Evolutionary conservation across 192 early-diverging fungal genomes (phyloP).

Genomic region (Entophlyctis luteolus): DNA sequence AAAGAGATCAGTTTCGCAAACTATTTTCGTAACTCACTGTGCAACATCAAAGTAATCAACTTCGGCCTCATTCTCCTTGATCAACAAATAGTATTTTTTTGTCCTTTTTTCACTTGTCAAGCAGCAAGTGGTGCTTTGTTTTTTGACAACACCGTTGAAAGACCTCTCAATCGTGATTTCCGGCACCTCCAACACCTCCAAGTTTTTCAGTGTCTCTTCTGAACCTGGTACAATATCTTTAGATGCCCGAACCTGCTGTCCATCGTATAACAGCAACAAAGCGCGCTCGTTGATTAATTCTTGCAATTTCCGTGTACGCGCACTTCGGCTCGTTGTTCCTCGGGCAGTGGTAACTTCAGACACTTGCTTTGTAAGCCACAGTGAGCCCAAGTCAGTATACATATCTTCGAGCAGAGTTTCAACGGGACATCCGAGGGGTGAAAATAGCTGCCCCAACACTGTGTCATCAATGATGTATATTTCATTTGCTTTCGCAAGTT

Average conservation of each 20-base stretch:
- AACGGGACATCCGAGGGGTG: constrained; percentile 65
- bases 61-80: constrained; percentile 44
- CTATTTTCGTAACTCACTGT: constrained; percentile 22
- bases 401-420: constrained; percentile 66
- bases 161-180: constrained; percentile 61
- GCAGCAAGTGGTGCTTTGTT: constrained; percentile 64
- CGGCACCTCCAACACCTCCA: constrained; percentile 65
- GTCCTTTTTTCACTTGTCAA: constrained; percentile 30
- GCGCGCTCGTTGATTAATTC: constrained; percentile 69
- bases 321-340: constrained; percentile 47
- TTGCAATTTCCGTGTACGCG: constrained; percentile 50
- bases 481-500: constrained; percentile 62
- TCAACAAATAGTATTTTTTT: constrained; percentile 35
- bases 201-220: constrained; percentile 51
- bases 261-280: constrained; percentile 70
- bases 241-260: constrained; percentile 37
- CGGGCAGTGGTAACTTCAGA: constrained; percentile 46
- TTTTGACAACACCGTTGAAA: constrained; percentile 38
- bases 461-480: constrained; percentile 81
- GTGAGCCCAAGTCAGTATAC: constrained; percentile 60
- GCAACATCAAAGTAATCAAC: constrained; percentile 82
- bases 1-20: neutral
- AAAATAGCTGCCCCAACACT: constrained; percentile 67
- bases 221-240: constrained; percentile 48
- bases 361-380: constrained; percentile 63